Base-by-base conservation (phyloP, 495 filamentous ascomycete species). In the Elasticomyces elasticus region DNA sequence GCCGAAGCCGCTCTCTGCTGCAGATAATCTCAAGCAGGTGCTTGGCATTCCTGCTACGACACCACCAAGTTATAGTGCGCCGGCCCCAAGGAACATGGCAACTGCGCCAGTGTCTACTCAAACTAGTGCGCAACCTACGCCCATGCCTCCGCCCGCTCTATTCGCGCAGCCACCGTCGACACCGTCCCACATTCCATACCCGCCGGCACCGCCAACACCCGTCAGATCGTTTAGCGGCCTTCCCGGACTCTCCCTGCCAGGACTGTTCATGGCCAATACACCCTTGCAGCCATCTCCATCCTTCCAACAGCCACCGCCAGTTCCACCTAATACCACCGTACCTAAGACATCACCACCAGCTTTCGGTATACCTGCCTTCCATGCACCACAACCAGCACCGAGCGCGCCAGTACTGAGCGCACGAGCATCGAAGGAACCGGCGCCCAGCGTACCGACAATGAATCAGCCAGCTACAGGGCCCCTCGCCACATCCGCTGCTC, bases 191-290 rank as follows among this genome's bases (percentile, higher is more conserved):
- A 24, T 22, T n/a, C 7, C 17, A 17, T 28, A 17, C 33, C 40
- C 55, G 27, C 55, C 49, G 2, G 22, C 49, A 20, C 31, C 49
- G 13, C 40, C 17, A 37, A 47, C 49, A 11, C 27, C 30, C 1
- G n/a, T 7, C 26, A 2, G 25, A 28, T 26, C 43, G 9, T 54
- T 54, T 41, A 23, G 24, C 19, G 33, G 30, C 2, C 40, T 62
- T n/a, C 59, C 59, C 7, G 59, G 59, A n/a, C n/a, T n/a, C n/a
- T n/a, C n/a, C n/a, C n/a, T n/a, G n/a, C n/a, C n/a, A n/a, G n/a
- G n/a, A n/a, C 33, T 62, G 24, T 62, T 62, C 55, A 54, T 62
- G 51, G 40, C 22, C 22, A 42, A 30, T 31, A n/a, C 48, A 5
- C 37, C 52, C 15, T 22, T 19, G 2, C 54, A 43, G 26, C 24